phyloP scores from a whole-genome alignment of 1,284 basidiomycete species.

The Cutaneotrichosporon spelunceum region DNA sequence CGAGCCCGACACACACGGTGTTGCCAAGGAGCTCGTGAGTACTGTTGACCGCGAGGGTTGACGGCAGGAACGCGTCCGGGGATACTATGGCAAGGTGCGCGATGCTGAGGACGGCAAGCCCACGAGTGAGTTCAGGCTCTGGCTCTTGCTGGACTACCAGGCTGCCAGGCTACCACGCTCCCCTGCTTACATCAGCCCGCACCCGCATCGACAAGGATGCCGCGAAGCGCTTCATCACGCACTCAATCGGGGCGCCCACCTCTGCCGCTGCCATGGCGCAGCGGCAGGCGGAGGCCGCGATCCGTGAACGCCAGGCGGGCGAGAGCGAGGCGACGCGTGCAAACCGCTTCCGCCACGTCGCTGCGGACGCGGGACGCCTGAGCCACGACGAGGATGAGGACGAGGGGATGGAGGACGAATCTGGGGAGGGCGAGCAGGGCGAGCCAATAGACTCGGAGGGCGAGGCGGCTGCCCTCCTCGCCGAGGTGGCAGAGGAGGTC shows the following conservation, averaged over 20 bases:
- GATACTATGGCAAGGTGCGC: slow-evolving; percentile 46
- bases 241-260: slow-evolving; percentile 28
- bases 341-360: slow-evolving; percentile 34
- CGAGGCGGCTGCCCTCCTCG: slow-evolving; percentile 8
- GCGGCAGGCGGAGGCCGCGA: slow-evolving; percentile 21
- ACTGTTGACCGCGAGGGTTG: neutral
- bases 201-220: slow-evolving; percentile 35
- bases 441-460: slow-evolving; percentile 4
- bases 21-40: slow-evolving; percentile 39
- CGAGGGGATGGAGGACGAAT: slow-evolving; percentile 11
- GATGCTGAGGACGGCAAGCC: slow-evolving; percentile 35
- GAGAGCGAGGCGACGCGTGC: slow-evolving; percentile 10
- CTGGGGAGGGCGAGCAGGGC: slow-evolving; percentile 7
- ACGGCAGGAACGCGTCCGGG: slow-evolving; percentile 30
- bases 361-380: slow-evolving; percentile 24
- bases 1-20: slow-evolving; percentile 44
- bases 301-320: neutral
- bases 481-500: slow-evolving; percentile 3
- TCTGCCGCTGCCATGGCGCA: slow-evolving; percentile 23
- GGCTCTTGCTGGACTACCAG: neutral
- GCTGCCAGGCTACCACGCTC: neutral
- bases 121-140: slow-evolving; percentile 31
- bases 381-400: slow-evolving; percentile 17
- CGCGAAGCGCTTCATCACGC: slow-evolving; percentile 41
- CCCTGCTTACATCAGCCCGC: slow-evolving; percentile 1